These are phyloP conservation scores for Colletotrichum shisoi DNA, from an alignment of 2,329 filamentous ascomycete genomes.

Conservation along the genomic window DNA sequence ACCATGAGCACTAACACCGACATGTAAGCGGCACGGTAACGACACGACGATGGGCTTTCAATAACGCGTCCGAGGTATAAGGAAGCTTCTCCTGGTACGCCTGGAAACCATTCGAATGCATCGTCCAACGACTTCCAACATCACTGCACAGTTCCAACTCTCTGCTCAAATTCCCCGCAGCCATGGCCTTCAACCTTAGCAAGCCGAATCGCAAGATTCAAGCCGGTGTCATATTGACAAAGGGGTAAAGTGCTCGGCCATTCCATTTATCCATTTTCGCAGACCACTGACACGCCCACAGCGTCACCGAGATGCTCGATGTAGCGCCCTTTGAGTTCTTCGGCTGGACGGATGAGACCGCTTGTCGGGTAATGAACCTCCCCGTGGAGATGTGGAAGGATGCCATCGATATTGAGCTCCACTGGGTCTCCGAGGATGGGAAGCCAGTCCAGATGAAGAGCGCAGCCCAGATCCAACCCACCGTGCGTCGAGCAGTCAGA, in stretches of 20 bases:
- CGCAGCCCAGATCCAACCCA: slow-evolving; percentile 45
- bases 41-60: neutral
- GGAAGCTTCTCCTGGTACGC: neutral
- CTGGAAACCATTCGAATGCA: too few relatives aligned
- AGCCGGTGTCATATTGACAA: slow-evolving; percentile 46
- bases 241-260: slow-evolving; percentile 40
- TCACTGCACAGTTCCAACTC: neutral
- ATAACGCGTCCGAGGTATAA: neutral
- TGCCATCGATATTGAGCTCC: slow-evolving; percentile 45
- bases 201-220: slow-evolving; percentile 43
- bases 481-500: slow-evolving; percentile 41
- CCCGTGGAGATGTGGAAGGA: slow-evolving; percentile 30
- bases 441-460: slow-evolving; percentile 41
- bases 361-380: slow-evolving; percentile 32
- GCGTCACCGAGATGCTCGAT: slow-evolving; percentile 48
- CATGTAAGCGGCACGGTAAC: too few relatives aligned
- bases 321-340: slow-evolving; percentile 48
- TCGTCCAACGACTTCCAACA: too few relatives aligned
- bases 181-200: slow-evolving; percentile 41
- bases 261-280: too few relatives aligned
- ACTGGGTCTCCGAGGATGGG: slow-evolving; percentile 48
- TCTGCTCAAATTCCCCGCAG: neutral
- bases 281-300: slow-evolving; percentile 31
- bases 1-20: neutral
- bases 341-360: slow-evolving; percentile 35